Base-by-base conservation (phyloP, 371 early-diverging fungal genomes). In the Apophysomyces variabilis region DNA sequence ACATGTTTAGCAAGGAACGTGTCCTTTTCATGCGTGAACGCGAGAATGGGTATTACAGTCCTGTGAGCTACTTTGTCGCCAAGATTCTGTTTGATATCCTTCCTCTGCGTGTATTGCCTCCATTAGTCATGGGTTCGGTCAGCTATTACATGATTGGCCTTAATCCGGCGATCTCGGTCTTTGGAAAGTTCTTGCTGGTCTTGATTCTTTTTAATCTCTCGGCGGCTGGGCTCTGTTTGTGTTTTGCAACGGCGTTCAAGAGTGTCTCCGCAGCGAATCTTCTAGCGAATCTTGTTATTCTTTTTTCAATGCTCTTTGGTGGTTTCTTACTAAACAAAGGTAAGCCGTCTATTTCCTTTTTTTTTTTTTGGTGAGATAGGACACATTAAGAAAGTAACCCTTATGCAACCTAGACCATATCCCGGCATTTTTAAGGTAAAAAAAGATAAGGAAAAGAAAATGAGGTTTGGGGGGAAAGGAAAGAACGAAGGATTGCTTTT, bases 291-390 rank as follows among this genome's bases (percentile, higher is more conserved):
- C 78, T 97, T 8, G 77, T 89, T 46, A 91, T 95, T 73, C 79
- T 97, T 41, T 94, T 95, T 67, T 89, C 90, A 39, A 93, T 96
- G 91, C 72, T 96, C 26, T 95, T 96, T 82, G 91, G 94, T 12
- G 95, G 96, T 1, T 86, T 95, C 26, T 73, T 97, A 46, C 77
- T 97, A 44, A 95, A 95, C 77, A 92, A 91, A 75, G 88, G 89
- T 79, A 74, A 38, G 62, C 3, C 21, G 70, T 65, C 70, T 54
- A 39, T 18, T 38, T 41, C 38, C 1, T 37, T 62, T 37, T 43
- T 16, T 65, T 38, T 60, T n/a, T 64, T 16, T 18, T 18, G 18
- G 18, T 46, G 13, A 59, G n/a, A 66, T 3, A 26, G 32, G 32
- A 26, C 41, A 41, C 13, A 41, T 41, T 8, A 41, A 41, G 1